These are phyloP conservation scores for Pulveroboletus ravenelii DNA, from an alignment of 768 basidiomycete species.

Conservation along the genomic window DNA sequence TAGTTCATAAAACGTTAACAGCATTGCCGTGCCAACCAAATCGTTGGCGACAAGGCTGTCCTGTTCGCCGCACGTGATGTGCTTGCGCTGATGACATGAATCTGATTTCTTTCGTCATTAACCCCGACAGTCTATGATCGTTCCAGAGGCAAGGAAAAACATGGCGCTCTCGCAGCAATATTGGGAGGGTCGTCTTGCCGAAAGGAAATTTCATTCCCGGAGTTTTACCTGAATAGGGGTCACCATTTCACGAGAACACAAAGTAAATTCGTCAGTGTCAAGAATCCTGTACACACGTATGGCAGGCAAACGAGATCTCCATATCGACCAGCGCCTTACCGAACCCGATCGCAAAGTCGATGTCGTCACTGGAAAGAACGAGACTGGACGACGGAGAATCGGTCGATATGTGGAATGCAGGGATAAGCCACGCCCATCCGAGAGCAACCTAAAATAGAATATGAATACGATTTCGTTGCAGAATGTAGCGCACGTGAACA, in stretches of 20 bases:
- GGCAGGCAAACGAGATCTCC: slow-evolving; percentile 57
- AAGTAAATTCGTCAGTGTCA: not conserved
- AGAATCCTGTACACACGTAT: not conserved
- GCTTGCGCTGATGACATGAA: not conserved
- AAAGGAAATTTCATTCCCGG: not conserved
- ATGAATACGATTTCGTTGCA: not conserved
- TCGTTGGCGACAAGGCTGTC: not conserved
- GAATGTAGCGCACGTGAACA: slow-evolving; percentile 8
- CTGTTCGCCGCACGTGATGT: not conserved
- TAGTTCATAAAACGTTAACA: no score
- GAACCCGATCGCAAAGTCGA: slow-evolving; percentile 76
- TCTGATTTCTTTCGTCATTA: not conserved
- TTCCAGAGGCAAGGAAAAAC: not conserved
- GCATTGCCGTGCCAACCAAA: not conserved
- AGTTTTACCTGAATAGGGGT: no score
- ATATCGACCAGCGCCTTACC: slow-evolving; percentile 65
- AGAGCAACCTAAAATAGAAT: slow-evolving; percentile 53
- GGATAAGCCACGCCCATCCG: slow-evolving; percentile 86
- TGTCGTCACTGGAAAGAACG: slow-evolving; percentile 51
- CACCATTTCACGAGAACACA: not conserved
- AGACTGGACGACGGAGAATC: slow-evolving; percentile 36
- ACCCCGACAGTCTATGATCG: not conserved
- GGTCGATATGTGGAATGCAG: slow-evolving; percentile 71
- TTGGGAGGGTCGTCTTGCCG: not conserved
- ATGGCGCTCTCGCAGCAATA: not conserved